phyloP scores from a whole-genome alignment of 371 early-diverging fungal species.

The Rhizomucor pusillus region DNA sequence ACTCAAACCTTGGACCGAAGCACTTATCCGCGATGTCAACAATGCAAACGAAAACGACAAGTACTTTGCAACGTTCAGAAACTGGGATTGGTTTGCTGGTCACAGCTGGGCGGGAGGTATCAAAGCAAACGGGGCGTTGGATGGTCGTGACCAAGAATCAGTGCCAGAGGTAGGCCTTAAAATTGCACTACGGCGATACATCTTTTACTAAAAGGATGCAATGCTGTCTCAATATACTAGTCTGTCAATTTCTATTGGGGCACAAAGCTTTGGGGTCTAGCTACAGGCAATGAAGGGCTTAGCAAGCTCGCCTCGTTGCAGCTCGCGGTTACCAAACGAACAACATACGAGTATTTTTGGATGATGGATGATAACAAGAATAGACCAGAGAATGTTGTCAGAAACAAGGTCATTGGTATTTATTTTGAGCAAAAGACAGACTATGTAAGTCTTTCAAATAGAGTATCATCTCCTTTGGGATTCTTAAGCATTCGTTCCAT shows the following conservation, averaged over 20 bases:
- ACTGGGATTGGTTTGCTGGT: constrained; percentile 76
- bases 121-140: constrained; percentile 56
- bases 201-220: not conserved
- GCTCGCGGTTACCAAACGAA: constrained; percentile 54
- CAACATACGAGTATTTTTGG: constrained; percentile 68
- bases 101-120: constrained; percentile 83
- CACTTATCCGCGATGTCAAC: constrained; percentile 69
- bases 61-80: constrained; percentile 64
- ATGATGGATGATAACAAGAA: constrained; percentile 49
- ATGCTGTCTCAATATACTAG: constrained; percentile 12
- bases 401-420: constrained; percentile 72
- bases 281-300: constrained; percentile 37
- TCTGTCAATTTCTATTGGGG: constrained; percentile 75
- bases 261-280: constrained; percentile 61
- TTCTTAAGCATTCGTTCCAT: not conserved
- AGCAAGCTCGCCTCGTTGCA: constrained; percentile 44
- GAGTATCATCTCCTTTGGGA: not conserved
- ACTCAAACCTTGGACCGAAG: constrained; percentile 32
- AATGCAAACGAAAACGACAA: constrained; percentile 52
- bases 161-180: constrained; percentile 56
- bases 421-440: constrained; percentile 72
- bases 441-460: constrained; percentile 44
- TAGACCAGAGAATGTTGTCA: constrained; percentile 45
- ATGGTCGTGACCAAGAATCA: constrained; percentile 77
- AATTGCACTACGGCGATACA: not conserved